A percentile compares a stretch with the other conserved stretches of the same genome.
phyloP scores from a whole-genome alignment of 768 basidiomycete species.

The Pisolithus albus region DNA sequence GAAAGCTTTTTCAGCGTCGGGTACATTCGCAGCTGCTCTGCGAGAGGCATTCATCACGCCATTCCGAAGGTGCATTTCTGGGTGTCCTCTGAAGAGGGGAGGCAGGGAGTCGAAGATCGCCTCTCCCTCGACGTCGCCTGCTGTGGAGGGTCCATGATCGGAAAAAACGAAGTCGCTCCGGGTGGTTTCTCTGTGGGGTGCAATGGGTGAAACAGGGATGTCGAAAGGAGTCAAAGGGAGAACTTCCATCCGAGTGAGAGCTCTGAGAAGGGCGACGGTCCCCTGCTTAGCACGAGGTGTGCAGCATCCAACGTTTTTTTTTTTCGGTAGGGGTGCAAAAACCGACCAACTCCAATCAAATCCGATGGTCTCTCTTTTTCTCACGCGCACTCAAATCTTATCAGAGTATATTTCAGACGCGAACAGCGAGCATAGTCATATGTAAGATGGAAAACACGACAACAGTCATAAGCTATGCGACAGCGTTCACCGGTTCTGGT shows the following conservation, averaged over 20 bases:
- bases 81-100: conserved; percentile 59
- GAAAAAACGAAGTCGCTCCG: background rate
- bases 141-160: background rate
- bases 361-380: no score
- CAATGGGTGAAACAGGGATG: background rate
- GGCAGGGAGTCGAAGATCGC: conserved; percentile 57
- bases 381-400: no score
- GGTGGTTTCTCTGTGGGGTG: background rate
- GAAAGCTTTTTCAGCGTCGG: conserved; percentile 88
- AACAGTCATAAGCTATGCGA: no score
- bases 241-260: background rate
- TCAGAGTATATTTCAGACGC: no score
- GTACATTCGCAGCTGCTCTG: conserved; percentile 44
- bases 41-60: conserved; percentile 65
- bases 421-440: no score
- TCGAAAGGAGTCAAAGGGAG: conserved; percentile 2
- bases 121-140: conserved; percentile 31
- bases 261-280: background rate
- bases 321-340: no score
- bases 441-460: no score
- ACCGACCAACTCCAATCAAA: no score
- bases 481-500: no score
- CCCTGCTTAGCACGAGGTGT: no score
- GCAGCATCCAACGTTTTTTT: no score
- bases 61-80: conserved; percentile 66